Evolutionary conservation across 192 early-diverging fungal species (phyloP).

Genomic region (Entophlyctis luteolus): DNA sequence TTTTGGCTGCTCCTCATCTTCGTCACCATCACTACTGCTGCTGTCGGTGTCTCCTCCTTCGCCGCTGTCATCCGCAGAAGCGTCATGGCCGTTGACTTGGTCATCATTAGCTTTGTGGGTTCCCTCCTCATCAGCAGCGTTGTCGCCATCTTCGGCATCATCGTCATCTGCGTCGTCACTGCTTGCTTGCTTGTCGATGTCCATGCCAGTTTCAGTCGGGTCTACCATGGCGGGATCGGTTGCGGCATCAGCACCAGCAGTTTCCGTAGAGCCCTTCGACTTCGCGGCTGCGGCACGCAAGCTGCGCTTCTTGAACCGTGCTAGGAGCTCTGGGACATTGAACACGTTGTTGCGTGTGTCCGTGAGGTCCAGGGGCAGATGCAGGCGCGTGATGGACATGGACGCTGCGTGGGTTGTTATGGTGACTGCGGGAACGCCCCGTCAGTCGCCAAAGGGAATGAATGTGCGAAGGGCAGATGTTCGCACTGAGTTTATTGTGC

Average conservation of each 20-base stretch:
- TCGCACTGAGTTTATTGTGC: no score
- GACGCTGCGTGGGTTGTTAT: no score
- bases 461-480: no score
- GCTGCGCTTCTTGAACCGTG: not conserved
- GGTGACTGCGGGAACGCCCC: no score
- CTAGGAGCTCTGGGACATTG: not conserved
- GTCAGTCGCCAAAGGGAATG: no score
- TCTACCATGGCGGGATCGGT: not conserved
- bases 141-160: not conserved
- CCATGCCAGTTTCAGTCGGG: not conserved
- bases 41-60: not conserved
- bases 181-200: not conserved
- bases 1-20: not conserved
- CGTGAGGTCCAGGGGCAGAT: conserved; percentile 23
- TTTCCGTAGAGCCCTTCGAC: not conserved
- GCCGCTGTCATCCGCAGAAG: not conserved
- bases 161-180: not conserved
- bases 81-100: not conserved
- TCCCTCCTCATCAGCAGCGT: not conserved
- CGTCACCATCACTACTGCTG: not conserved
- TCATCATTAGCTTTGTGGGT: not conserved
- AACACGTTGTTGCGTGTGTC: conserved; percentile 19
- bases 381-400: conserved; percentile 27
- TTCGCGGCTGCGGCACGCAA: not conserved
- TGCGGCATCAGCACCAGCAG: not conserved